A percentile compares a stretch with the other conserved stretches of the same genome.
These are phyloP conservation scores for Tetraselmis striata DNA, from an alignment of 139 green algal genomes.

Conservation along the genomic window DNA sequence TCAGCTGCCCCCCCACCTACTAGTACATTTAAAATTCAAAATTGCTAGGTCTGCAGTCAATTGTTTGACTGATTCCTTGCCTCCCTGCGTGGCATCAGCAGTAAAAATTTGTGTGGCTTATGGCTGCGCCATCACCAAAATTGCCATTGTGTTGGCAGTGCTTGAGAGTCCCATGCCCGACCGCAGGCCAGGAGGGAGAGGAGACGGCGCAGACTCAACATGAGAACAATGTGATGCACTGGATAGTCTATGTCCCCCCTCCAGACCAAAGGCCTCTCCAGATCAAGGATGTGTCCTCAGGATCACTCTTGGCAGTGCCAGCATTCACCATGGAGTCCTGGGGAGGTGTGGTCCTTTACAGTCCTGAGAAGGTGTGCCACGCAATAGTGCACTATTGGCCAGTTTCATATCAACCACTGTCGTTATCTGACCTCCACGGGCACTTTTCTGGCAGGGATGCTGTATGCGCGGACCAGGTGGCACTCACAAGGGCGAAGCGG, in stretches of 20 bases:
- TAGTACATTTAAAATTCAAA: no score
- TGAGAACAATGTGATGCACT: slow-evolving; percentile 35
- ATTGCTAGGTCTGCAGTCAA: no score
- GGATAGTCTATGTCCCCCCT: slow-evolving; percentile 41
- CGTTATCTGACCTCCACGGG: no score
- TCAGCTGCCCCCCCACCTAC: no score
- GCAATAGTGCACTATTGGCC: no score
- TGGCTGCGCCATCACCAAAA: no score
- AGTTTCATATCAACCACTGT: background rate
- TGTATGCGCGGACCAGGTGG: background rate
- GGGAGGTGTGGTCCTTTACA: slow-evolving; percentile 42
- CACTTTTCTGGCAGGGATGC: no score
- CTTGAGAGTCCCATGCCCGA: no score
- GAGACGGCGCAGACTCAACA: background rate
- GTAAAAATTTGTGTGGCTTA: no score
- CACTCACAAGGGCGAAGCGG: background rate
- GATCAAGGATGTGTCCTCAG: slow-evolving; percentile 20
- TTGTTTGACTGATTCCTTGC: no score
- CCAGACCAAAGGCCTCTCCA: slow-evolving; percentile 26
- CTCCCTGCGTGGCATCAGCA: no score
- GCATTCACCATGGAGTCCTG: slow-evolving; percentile 39
- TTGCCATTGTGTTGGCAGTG: no score
- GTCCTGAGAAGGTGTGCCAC: slow-evolving; percentile 6
- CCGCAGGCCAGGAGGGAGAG: background rate
- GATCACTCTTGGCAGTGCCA: background rate